Base-by-base conservation (phyloP, 352 stramenopile genomes). In the Albugo laibachii region DNA sequence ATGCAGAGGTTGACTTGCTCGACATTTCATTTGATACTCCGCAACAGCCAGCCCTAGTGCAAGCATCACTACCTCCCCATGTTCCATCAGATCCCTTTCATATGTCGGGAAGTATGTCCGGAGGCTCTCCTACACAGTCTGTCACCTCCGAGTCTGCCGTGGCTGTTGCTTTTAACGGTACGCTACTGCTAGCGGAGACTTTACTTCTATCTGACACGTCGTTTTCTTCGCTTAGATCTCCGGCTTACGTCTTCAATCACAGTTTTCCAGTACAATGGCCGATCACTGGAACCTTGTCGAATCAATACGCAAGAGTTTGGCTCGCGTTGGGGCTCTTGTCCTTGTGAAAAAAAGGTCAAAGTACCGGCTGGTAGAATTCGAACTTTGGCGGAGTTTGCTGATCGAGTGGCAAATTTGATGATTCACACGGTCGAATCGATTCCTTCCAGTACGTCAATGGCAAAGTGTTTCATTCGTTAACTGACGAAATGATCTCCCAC, bases 291-390 rank as follows among this genome's bases (percentile, higher is more conserved):
- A 62, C 59, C 76, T 45, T 89, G 75, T 74, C 66, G 78, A 56
- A 89, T 92, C 53, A 87, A 73, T 16, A 92, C 80, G 11, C 73
- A 84, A 55, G 77, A 92, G 59, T 92, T 92, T 72, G 80, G 77
- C 38, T 60, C 53, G 3, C 74, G 76, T 41, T 92, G 80, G 80
- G 77, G 77, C 27, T 69, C 77, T 11, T 89, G 74, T 36, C 73
- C 72, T 0, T 82, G 63, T 43, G 80, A 92, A 51, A 78, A 83
- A 61, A 92, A 91, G 56, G 69, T 61, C 20, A 88, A 84, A 59
- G 71, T 92, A 21, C 78, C 75, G 44, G 70, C 76, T 39, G 82
- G 68, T 54, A 80, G 72, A 0, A 75, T 92, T 35, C 76, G 69
- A 42, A 71, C 68, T 36, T 71, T 92, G 20, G 76, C 87, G 46